Evolutionary conservation across 208 protist species (phyloP).

Genomic region (Paratrypanosoma confusum): DNA sequence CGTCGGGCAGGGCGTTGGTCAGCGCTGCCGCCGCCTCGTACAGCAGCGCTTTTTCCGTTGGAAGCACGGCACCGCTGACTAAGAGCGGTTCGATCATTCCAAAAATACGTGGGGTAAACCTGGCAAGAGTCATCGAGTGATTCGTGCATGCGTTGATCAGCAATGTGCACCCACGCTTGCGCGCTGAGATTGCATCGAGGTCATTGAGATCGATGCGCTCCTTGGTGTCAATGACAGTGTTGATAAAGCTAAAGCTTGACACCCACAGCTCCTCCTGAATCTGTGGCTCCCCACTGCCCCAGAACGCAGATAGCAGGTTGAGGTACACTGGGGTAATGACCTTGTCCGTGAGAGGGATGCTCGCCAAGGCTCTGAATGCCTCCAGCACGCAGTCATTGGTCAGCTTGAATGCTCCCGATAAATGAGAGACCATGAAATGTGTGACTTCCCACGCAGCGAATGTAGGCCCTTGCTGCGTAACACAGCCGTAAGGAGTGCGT

Average conservation of each 20-base stretch:
- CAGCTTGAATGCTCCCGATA: conserved; percentile 43
- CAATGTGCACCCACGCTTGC: conserved; percentile 34
- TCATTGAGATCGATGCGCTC: conserved; percentile 8
- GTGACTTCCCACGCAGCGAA: conserved; percentile 57
- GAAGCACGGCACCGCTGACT: conserved; percentile 11
- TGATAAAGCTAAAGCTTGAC: conserved; percentile 41
- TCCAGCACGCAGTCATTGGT: conserved; percentile 27
- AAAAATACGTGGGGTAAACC: conserved; percentile 12
- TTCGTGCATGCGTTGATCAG: conserved; percentile 15
- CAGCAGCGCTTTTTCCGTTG: conserved; percentile 34
- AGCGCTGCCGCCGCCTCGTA: conserved; percentile 64
- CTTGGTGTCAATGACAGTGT: conserved; percentile 17
- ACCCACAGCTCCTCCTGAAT: conserved; percentile 50
- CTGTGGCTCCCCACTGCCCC: conserved; percentile 31
- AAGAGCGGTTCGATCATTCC: conserved; percentile 38
- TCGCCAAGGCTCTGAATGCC: conserved; percentile 32
- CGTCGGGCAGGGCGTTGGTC: conserved; percentile 20
- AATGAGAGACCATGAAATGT: conserved; percentile 56
- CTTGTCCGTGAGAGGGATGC: conserved; percentile 35
- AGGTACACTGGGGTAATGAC: conserved; percentile 70
- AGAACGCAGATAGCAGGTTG: conserved; percentile 76
- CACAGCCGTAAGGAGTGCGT: conserved; percentile 42
- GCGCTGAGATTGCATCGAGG: conserved; percentile 21
- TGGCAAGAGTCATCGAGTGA: conserved; percentile 20
- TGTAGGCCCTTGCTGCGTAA: conserved; percentile 61